Base-by-base conservation (phyloP, 2,329 filamentous ascomycete species). In the Blastomyces silverae region DNA sequence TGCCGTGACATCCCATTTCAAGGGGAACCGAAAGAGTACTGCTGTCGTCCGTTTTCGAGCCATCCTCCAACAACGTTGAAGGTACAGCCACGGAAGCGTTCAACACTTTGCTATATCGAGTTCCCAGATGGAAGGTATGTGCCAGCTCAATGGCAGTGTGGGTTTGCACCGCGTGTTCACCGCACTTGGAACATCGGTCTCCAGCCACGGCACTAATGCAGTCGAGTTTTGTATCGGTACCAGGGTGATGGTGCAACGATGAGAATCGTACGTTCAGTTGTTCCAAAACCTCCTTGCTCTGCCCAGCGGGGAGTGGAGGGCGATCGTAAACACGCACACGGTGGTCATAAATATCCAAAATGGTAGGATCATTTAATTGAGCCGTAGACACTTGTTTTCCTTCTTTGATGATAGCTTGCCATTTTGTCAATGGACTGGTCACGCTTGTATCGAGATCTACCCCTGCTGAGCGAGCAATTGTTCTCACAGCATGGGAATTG, bases 1-100 rank as follows among this genome's bases (percentile, higher is more conserved):
- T 95, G 0, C 94, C 94, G 73, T 97, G 91, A 74, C 94, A 99
- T 64, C 94, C 94, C 94, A 99, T 99, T 69, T 96, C 86, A 72
- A 96, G 83, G 0, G 87, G 81, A 0, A 86, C 81, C 10, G n/a
- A 64, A 55, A 46, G 69, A 22, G 28, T 62, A 60, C 25, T 59
- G 60, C 25, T 59, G 6, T 20, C 37, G 10, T 22, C 25, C 56
- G 31, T 50, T 53, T 22, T 46, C 44, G 11, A 69, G 65, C 37
- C 39, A 57, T 61, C 68, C 57, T 66, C 67, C 67, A 11, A 69
- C 68, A 42, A 69, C 71, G 20, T 22, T n/a, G 44, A 61, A 22
- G 59, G 59, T 20, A 59, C 37, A 17, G 34, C 78, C 2, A 94
- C 83, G 0, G 77, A 81, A 0, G 90, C 89, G 8, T 83, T 79